Conservation (phyloP, 108 stramenopile species). For the Skeletonema menzelii region DNA sequence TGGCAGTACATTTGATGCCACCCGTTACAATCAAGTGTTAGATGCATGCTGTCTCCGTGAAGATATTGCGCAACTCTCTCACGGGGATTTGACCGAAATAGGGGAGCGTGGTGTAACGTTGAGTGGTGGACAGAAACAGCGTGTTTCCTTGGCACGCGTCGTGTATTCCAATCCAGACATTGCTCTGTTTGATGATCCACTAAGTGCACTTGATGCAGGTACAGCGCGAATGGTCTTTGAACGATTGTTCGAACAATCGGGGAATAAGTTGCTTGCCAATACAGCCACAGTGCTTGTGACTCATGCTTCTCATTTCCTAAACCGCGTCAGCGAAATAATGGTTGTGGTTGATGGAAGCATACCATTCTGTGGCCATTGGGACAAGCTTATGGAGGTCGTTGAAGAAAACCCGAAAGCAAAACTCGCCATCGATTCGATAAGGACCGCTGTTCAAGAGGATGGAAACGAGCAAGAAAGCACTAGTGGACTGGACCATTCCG, state of each 20-base stretch:
- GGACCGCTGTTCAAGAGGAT: constrained; percentile 73
- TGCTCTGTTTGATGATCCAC: constrained; percentile 88
- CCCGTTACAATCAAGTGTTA: constrained; percentile 83
- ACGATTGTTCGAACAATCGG: constrained; percentile 45
- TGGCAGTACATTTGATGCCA: constrained; percentile 68
- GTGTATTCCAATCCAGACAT: constrained; percentile 84
- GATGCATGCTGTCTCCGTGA: constrained; percentile 78
- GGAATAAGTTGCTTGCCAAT: constrained; percentile 43
- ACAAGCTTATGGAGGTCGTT: constrained; percentile 54
- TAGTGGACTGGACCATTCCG: constrained; percentile 3
- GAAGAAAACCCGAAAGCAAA: constrained; percentile 49
- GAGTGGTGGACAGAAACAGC: constrained; percentile 83
- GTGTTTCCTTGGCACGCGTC: constrained; percentile 68
- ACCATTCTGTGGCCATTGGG: constrained; percentile 75
- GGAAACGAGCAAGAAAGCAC: constrained; percentile 2
- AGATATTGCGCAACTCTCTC: constrained; percentile 66
- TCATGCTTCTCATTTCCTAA: constrained; percentile 85
- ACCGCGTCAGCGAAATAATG: constrained; percentile 70
- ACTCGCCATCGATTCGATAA: constrained; percentile 73
- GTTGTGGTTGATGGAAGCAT: constrained; percentile 70
- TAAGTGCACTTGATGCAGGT: constrained; percentile 91
- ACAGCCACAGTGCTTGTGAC: constrained; percentile 87
- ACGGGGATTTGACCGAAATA: constrained; percentile 75
- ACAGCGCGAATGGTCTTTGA: constrained; percentile 84
- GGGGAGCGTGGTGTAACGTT: constrained; percentile 84